Conservation (phyloP, 257 asterid genomes). For the Rehmannia glutinosa region DNA sequence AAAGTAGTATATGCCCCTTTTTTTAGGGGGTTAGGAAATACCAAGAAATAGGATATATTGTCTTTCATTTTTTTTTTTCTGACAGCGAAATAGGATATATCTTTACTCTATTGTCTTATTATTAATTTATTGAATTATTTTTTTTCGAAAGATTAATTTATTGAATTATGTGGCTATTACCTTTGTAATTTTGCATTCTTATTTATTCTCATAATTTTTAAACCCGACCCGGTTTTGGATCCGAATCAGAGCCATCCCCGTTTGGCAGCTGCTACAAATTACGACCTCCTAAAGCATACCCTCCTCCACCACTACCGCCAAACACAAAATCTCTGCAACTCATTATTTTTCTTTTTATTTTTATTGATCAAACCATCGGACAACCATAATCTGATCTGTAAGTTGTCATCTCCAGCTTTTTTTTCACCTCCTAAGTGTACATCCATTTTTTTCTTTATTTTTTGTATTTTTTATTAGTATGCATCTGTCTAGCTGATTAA, state of each 20-base stretch:
- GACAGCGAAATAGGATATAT: no score
- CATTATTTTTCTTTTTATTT: neutral
- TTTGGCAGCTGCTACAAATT: conserved; percentile 28
- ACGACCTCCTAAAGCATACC: conserved; percentile 21
- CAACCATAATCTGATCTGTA: conserved; percentile 31
- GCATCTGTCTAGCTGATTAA: conserved; percentile 14
- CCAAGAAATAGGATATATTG: no score
- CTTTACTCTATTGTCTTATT: no score
- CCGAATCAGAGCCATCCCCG: conserved; percentile 9
- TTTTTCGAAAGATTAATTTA: no score
- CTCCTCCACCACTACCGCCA: conserved; percentile 24
- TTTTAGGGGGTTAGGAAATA: no score
- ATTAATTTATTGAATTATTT: no score
- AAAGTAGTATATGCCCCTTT: no score
- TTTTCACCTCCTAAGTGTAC: neutral
- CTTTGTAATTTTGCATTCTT: no score
- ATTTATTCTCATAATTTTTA: no score
- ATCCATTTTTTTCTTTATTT: neutral
- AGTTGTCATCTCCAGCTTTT: conserved; percentile 13
- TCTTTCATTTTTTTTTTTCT: no score
- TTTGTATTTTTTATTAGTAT: no score
- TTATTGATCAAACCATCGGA: neutral
- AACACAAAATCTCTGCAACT: conserved; percentile 26
- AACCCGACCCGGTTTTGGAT: neutral
- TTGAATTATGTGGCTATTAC: no score